phyloP scores from a whole-genome alignment of 352 stramenopile species.

The Globisporangium takayamanum region DNA sequence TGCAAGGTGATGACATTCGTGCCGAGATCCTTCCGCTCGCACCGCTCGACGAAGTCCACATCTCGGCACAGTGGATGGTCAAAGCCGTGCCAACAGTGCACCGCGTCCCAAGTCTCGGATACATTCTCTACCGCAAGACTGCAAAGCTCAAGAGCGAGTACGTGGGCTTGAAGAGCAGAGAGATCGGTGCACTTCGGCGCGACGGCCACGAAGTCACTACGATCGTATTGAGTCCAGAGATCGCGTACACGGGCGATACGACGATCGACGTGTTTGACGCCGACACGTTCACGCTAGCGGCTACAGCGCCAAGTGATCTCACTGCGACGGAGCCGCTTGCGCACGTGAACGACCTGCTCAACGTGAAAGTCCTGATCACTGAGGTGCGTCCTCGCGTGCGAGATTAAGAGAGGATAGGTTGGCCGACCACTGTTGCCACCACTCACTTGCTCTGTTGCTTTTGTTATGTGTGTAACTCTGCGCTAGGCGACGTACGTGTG shows the following conservation, averaged over 20 bases:
- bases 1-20: slow-evolving; percentile 59
- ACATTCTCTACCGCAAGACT: slow-evolving; percentile 59
- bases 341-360: slow-evolving; percentile 45
- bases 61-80: slow-evolving; percentile 54
- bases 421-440: not conserved
- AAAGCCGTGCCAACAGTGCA: slow-evolving; percentile 63
- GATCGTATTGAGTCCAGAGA: slow-evolving; percentile 30
- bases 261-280: slow-evolving; percentile 48
- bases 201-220: slow-evolving; percentile 41
- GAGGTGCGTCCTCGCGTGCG: slow-evolving; percentile 36
- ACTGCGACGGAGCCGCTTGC: slow-evolving; percentile 12
- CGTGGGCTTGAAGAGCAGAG: slow-evolving; percentile 22
- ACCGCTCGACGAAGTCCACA: slow-evolving; percentile 43
- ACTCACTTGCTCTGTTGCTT: not conserved
- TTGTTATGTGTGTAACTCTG: not conserved
- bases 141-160: slow-evolving; percentile 48
- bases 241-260: slow-evolving; percentile 83
- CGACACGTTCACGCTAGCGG: not conserved
- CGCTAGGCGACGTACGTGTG: slow-evolving; percentile 60
- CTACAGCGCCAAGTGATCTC: not conserved
- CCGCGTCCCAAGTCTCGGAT: slow-evolving; percentile 71
- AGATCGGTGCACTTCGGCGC: slow-evolving; percentile 43
- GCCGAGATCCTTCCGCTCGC: slow-evolving; percentile 44
- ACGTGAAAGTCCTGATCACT: slow-evolving; percentile 66
- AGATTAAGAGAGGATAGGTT: not conserved